Evolutionary conservation across 73 alveolate species (phyloP), one percentile per base, ranked within the genome.

Genomic region (Paramecium octaurelia): DNA sequence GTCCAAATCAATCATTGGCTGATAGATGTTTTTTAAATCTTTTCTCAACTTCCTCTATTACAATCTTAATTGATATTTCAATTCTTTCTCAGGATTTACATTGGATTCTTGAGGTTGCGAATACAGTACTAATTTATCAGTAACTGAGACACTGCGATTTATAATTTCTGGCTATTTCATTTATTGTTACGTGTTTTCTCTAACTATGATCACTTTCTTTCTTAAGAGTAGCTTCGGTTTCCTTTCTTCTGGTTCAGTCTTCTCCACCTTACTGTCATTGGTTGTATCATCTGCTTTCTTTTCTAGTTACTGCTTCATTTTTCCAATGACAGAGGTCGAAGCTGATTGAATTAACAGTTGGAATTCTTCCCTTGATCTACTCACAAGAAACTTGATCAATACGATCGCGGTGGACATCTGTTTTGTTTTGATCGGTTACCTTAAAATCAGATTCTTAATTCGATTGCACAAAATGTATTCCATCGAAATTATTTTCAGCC

Each of bases 401-500:
- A 46, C 91, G 12, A 80, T 46, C 46, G 91, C 91, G 43, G 57
- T 42, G 73, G 91, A 42, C 76, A 46, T 40, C 91, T 80, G 43
- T 31, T 64, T 64, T 64, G 42, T 24, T 64, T 64, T 64, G 84
- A 64, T 64, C 84, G 84, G 84, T 80, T 80, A 80, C 91, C 57
- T 80, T 80, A 80, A 80, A 80, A 11, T 80, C 91, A 31, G 24
- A 40, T 24, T 80, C 91, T 64, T 40, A 31, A 24, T 14, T 31
- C 27, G 5, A 80, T 80, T 80, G 57, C 20, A 80, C 57, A 27
- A 80, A 24, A 42, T 80, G 91, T 12, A 80, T 44, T 16, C 64
- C 70, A 38, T 80, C 91, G 46, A 80, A 80, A 35, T 80, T 80
- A 44, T 44, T 80, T 48, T 80, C 91, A 24, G 91, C 91, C 91